Percentiles rank a stretch among this genome's conserved stretches.
Conservation (phyloP, 2,329 filamentous ascomycete species). For the Penicillium thymicola region DNA sequence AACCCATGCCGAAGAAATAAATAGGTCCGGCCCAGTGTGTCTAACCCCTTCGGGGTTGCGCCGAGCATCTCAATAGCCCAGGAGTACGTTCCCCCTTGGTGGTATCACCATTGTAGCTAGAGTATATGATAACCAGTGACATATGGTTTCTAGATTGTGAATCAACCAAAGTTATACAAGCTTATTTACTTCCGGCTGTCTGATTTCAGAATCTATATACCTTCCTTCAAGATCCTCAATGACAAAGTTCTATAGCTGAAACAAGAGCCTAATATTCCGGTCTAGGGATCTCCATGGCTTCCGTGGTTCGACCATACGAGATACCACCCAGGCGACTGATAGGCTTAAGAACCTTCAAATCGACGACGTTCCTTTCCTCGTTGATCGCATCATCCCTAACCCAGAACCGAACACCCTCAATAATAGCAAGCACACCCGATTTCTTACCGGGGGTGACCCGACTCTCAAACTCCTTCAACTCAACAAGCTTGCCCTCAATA, state of each 20-base stretch:
- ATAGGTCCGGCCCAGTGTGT: not conserved
- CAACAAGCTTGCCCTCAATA: slow-evolving; percentile 75
- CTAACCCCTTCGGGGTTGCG: not conserved
- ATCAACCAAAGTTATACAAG: not conserved
- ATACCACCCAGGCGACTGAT: slow-evolving; percentile 81
- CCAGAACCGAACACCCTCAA: slow-evolving; percentile 88
- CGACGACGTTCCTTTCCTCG: slow-evolving; percentile 68
- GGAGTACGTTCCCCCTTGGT: not conserved
- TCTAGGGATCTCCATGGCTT: slow-evolving; percentile 66
- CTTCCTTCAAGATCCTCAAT: not conserved
- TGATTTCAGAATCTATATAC: not conserved
- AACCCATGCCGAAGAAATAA: not conserved
- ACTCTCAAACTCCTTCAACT: slow-evolving; percentile 73
- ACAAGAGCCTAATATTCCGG: slow-evolving; percentile 22
- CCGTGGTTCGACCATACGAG: slow-evolving; percentile 69
- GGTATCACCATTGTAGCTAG: no score
- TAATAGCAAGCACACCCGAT: slow-evolving; percentile 68
- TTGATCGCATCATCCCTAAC: slow-evolving; percentile 84
- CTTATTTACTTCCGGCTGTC: not conserved
- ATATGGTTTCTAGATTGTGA: not conserved
- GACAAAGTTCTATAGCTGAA: not conserved
- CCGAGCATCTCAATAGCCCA: not conserved
- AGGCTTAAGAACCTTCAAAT: slow-evolving; percentile 72
- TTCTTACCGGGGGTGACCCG: slow-evolving; percentile 67
- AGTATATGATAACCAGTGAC: no score